These are phyloP conservation scores for Macrolepiota fuliginosa DNA, from an alignment of 768 basidiomycete species.

Conservation along the genomic window DNA sequence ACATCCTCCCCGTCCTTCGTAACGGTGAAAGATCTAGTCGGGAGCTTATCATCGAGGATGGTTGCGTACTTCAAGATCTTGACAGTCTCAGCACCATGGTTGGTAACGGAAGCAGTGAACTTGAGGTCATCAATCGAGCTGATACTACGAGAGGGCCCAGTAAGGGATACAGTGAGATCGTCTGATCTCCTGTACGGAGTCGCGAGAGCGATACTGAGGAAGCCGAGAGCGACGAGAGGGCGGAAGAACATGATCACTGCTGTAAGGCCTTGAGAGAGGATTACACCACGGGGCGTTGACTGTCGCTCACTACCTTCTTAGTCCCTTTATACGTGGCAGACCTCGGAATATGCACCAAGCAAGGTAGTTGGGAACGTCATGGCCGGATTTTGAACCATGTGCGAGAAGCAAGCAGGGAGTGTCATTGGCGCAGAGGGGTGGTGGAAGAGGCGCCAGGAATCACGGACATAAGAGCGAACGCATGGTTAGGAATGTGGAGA, in stretches of 20 bases:
- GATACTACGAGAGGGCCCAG: slow-evolving; percentile 26
- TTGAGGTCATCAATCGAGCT: slow-evolving; percentile 36
- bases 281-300: neutral
- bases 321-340: slow-evolving; percentile 5
- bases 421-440: neutral
- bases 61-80: slow-evolving; percentile 47
- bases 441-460: neutral
- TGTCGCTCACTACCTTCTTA: neutral
- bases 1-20: slow-evolving; percentile 36
- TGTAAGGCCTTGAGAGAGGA: neutral
- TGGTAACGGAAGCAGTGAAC: slow-evolving; percentile 39
- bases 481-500: neutral
- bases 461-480: neutral
- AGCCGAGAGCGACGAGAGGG: slow-evolving; percentile 24
- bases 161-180: slow-evolving; percentile 28
- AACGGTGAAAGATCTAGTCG: slow-evolving; percentile 42
- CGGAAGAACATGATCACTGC: slow-evolving; percentile 25
- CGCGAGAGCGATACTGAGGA: slow-evolving; percentile 27
- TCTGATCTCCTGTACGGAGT: slow-evolving; percentile 30
- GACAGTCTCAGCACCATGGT: slow-evolving; percentile 35
- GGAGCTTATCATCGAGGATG: slow-evolving; percentile 39
- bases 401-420: neutral
- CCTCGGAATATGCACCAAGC: neutral
- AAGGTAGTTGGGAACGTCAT: neutral
- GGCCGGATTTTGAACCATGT: neutral